phyloP scores from a whole-genome alignment of 495 filamentous ascomycete species.

The Parathielavia appendiculata region DNA sequence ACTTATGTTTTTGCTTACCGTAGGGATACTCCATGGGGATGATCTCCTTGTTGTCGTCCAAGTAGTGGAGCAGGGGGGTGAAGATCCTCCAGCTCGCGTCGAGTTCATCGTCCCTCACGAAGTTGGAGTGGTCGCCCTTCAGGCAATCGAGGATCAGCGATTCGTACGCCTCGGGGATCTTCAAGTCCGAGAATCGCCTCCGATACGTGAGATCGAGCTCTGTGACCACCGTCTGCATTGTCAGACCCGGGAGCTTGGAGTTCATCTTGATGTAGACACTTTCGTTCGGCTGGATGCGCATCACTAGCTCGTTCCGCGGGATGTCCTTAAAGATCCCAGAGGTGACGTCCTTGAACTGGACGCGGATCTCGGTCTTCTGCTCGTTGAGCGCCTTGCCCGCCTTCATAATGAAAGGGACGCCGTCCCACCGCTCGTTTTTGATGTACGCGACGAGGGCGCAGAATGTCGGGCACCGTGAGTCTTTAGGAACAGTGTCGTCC shows the following conservation, averaged over 20 bases:
- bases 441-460: constrained; percentile 95
- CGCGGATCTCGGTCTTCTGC: constrained; percentile 99
- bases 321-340: constrained; percentile 99
- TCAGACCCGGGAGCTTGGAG: constrained; percentile 95
- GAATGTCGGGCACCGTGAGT: constrained; percentile 96
- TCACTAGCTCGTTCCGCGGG: constrained; percentile 97
- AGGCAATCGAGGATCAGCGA: constrained; percentile 94
- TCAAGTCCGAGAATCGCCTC: constrained; percentile 96
- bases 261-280: constrained; percentile 99
- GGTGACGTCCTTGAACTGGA: constrained; percentile 98
- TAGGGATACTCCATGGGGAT: constrained; percentile 99
- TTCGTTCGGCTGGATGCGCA: constrained; percentile 99
- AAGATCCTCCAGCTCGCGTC: constrained; percentile 99
- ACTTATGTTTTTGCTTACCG: constrained; percentile 56
- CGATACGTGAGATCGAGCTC: constrained; percentile 98
- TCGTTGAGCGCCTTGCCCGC: constrained; percentile 98
- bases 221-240: constrained; percentile 99
- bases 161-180: constrained; percentile 99
- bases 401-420: constrained; percentile 99
- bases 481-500: constrained; percentile 96
- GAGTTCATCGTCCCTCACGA: constrained; percentile 97
- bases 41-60: constrained; percentile 98
- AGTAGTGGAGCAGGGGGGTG: constrained; percentile 92
- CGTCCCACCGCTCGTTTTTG: constrained; percentile 99
- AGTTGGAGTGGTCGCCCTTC: constrained; percentile 99